A percentile compares a stretch with the other conserved stretches of the same genome.
Conservation (phyloP, 2,329 filamentous ascomycete genomes). For the Colletotrichum sp. region DNA sequence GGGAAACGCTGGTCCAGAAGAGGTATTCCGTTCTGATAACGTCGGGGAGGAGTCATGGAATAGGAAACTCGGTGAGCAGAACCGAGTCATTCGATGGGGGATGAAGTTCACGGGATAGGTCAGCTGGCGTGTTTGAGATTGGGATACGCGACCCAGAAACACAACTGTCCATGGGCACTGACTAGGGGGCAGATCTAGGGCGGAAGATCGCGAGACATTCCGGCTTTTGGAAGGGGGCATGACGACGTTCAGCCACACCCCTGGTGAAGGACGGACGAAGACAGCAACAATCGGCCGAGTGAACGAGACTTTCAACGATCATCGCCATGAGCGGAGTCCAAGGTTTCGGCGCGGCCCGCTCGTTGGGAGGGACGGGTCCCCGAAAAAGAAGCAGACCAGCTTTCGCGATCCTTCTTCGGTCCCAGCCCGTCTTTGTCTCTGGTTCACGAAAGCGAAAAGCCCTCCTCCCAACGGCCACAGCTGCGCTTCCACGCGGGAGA, state of each 20-base stretch:
- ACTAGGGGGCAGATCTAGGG: not conserved
- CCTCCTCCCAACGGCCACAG: not conserved
- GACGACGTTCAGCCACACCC: not conserved
- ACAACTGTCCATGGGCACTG: not conserved
- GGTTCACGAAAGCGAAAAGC: not conserved
- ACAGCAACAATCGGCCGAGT: not conserved
- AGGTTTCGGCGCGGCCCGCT: slow-evolving; percentile 7
- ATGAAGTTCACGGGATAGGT: not conserved
- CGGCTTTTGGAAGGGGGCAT: not conserved
- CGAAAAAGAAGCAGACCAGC: not conserved
- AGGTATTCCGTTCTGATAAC: not conserved
- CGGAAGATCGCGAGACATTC: not conserved
- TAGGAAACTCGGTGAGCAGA: not conserved
- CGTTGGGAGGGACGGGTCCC: not conserved
- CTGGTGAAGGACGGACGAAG: not conserved
- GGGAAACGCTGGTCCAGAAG: not conserved
- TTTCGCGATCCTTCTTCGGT: not conserved
- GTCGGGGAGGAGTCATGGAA: not conserved
- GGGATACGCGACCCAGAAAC: not conserved
- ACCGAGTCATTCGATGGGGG: not conserved
- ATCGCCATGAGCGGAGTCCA: not conserved
- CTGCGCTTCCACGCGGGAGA: not conserved
- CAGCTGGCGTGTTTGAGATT: not conserved
- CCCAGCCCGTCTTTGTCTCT: not conserved
- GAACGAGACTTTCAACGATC: not conserved